Percentiles rank a stretch among this genome's conserved stretches.
Conservation (phyloP, 1,139 yeast species). For the Suhomyces maxii region DNA sequence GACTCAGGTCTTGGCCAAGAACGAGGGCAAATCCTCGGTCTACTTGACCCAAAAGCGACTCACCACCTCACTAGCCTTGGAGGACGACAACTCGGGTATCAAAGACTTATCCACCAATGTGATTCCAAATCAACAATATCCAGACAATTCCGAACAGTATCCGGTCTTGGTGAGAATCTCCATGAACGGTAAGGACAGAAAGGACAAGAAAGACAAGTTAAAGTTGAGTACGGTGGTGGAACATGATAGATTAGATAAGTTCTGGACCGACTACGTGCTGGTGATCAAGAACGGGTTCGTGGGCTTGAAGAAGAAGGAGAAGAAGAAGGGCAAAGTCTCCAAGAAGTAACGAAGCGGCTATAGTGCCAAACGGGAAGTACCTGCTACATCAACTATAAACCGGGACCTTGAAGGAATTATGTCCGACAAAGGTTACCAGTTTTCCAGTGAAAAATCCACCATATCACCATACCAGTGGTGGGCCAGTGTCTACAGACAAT, state of each 20-base stretch:
- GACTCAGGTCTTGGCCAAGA: constrained; percentile 26
- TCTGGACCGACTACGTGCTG: constrained; percentile 70
- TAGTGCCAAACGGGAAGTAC: background rate
- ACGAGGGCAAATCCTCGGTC: constrained; percentile 43
- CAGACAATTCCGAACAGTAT: constrained; percentile 29
- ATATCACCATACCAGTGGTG: too few relatives aligned
- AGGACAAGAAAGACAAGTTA: constrained; percentile 43
- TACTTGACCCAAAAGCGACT: constrained; percentile 47
- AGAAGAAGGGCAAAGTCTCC: constrained; percentile 42
- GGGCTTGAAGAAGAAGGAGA: constrained; percentile 65
- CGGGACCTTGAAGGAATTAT: too few relatives aligned
- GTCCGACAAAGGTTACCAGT: too few relatives aligned
- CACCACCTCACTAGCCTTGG: constrained; percentile 25
- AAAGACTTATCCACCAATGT: constrained; percentile 43
- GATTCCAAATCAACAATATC: constrained; percentile 18
- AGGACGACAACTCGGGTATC: constrained; percentile 17
- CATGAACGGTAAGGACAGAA: constrained; percentile 51
- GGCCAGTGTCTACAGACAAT: too few relatives aligned
- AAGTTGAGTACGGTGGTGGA: constrained; percentile 69
- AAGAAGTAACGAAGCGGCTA: constrained; percentile 13
- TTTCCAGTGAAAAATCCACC: too few relatives aligned
- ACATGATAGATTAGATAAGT: constrained; percentile 54
- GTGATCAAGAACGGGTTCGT: constrained; percentile 61
- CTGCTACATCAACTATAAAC: background rate
- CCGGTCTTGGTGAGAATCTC: constrained; percentile 54